These are phyloP conservation scores for Cyberlindnera japonica DNA, from an alignment of 805 yeast species.

Conservation along the genomic window DNA sequence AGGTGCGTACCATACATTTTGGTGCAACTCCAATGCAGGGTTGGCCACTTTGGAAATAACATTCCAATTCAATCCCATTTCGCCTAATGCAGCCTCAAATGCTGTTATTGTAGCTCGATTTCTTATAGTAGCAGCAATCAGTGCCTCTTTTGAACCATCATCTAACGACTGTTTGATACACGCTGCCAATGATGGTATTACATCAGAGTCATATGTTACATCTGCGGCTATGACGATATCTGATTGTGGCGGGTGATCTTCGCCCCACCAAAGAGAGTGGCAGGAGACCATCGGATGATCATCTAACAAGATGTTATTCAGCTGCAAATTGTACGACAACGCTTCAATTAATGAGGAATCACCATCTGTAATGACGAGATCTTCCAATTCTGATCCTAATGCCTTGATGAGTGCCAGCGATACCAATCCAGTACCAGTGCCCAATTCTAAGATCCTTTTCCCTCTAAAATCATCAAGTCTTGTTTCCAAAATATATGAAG, in stretches of 20 bases:
- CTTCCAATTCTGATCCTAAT: slow-evolving; percentile 11
- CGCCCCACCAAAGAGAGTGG: slow-evolving; percentile 59
- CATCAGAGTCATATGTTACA: slow-evolving; percentile 73
- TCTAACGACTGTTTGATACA: slow-evolving; percentile 35
- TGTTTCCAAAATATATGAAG: slow-evolving; percentile 42
- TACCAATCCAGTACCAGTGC: slow-evolving; percentile 87
- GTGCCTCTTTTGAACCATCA: slow-evolving; percentile 27
- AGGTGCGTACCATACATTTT: slow-evolving; percentile 4
- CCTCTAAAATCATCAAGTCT: slow-evolving; percentile 15
- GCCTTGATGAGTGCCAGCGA: slow-evolving; percentile 37
- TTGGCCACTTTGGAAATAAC: slow-evolving; percentile 6
- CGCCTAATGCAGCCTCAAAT: slow-evolving; percentile 38
- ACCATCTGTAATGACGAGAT: slow-evolving; percentile 62
- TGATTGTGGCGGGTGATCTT: slow-evolving; percentile 37
- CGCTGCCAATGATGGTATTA: slow-evolving; percentile 51
- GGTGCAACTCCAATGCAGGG: slow-evolving; percentile 3
- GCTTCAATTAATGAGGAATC: slow-evolving; percentile 51
- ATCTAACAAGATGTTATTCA: slow-evolving; percentile 36
- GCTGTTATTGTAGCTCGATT: slow-evolving; percentile 47
- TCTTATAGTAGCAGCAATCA: slow-evolving; percentile 75
- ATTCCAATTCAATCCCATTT: slow-evolving; percentile 19
- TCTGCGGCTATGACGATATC: slow-evolving; percentile 72
- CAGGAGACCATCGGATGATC: slow-evolving; percentile 20
- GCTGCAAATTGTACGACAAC: slow-evolving; percentile 39
- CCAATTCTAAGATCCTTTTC: slow-evolving; percentile 61